Conservation (phyloP, 306 rosid genomes). For the Acacia acuminata region DNA sequence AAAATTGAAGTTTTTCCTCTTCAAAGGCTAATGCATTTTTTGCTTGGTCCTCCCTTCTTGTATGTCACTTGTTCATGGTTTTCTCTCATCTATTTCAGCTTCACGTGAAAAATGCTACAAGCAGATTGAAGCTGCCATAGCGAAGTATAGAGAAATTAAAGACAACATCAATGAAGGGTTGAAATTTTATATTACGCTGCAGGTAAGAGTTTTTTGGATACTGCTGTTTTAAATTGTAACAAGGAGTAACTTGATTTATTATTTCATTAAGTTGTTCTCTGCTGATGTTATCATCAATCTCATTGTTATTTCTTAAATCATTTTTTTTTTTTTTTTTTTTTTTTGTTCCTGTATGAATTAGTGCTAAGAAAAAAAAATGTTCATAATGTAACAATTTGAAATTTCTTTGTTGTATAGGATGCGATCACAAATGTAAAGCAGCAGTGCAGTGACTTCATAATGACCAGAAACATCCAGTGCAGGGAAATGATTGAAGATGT, state of each 20-base stretch:
- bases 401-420: slow-evolving; percentile 56
- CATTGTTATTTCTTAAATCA: neutral
- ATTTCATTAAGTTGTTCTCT: neutral
- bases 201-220: slow-evolving; percentile 47
- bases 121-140: slow-evolving; percentile 95
- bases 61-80: slow-evolving; percentile 30
- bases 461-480: slow-evolving; percentile 98
- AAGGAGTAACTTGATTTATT: neutral
- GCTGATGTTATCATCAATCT: neutral
- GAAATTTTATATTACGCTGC: slow-evolving; percentile 87
- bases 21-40: slow-evolving; percentile 11
- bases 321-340: neutral
- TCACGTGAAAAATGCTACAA: slow-evolving; percentile 92
- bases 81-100: slow-evolving; percentile 48
- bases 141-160: slow-evolving; percentile 86
- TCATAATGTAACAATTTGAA: slow-evolving; percentile 15
- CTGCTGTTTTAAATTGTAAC: slow-evolving; percentile 20
- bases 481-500: slow-evolving; percentile 97
- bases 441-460: slow-evolving; percentile 91
- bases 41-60: neutral
- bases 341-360: neutral
- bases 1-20: neutral
- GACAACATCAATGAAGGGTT: slow-evolving; percentile 94
- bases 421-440: slow-evolving; percentile 94
- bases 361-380: neutral